phyloP scores from a whole-genome alignment of 345 rosid species.

The Cardiospermum halicacabum region DNA sequence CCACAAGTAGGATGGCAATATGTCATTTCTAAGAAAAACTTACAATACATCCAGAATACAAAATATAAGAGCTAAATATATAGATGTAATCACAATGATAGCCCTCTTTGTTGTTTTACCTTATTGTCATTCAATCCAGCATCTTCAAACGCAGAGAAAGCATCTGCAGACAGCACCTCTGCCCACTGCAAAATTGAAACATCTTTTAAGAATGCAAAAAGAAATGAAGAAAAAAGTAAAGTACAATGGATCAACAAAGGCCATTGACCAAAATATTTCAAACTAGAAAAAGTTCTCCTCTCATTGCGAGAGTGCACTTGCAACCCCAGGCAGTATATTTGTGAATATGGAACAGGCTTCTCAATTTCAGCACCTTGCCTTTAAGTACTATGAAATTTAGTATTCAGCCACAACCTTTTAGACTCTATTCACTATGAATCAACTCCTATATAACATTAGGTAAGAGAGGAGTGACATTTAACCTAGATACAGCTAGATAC shows the following conservation, averaged over 20 bases:
- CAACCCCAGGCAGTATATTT: background rate
- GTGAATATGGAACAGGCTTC: background rate
- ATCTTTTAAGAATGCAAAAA: slow-evolving; percentile 21
- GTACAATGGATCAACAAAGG: slow-evolving; percentile 3
- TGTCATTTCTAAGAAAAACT: background rate
- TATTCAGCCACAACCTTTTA: too few relatives aligned
- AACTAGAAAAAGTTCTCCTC: background rate
- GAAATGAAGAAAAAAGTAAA: slow-evolving; percentile 1
- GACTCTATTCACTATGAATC: too few relatives aligned
- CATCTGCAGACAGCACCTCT: slow-evolving; percentile 93
- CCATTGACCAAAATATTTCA: background rate
- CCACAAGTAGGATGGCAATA: background rate
- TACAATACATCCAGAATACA: background rate
- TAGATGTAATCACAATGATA: slow-evolving; percentile 1
- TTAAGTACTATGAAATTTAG: background rate
- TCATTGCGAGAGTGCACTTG: too few relatives aligned
- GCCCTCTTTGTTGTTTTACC: slow-evolving; percentile 39
- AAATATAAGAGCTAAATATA: background rate
- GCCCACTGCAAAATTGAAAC: slow-evolving; percentile 77
- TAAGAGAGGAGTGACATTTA: too few relatives aligned
- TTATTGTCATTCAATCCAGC: slow-evolving; percentile 68
- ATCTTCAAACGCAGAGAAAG: slow-evolving; percentile 96
- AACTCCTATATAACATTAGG: too few relatives aligned
- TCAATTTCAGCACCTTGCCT: background rate
- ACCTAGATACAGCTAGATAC: too few relatives aligned